Conservation (phyloP, 2,329 filamentous ascomycete species). For the Fusarium beomiforme region DNA sequence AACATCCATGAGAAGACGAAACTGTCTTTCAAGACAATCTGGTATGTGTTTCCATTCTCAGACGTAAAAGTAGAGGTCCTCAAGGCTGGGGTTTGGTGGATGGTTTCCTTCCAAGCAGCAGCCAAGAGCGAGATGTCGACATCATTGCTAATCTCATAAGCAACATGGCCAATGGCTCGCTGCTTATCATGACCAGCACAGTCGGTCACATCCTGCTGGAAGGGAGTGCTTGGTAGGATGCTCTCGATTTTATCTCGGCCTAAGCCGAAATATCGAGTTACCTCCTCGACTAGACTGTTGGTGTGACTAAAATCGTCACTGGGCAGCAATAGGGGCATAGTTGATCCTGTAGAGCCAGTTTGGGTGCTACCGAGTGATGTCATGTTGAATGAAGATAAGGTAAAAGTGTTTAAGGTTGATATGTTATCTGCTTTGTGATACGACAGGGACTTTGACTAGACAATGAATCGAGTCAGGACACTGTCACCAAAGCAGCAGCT, state of each 20-base stretch:
- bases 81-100: background rate
- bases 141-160: background rate
- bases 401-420: background rate
- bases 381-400: background rate
- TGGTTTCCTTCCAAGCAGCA: slow-evolving; percentile 8
- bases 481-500: background rate
- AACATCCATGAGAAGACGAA: slow-evolving; percentile 17
- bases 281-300: background rate
- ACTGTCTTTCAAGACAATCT: background rate
- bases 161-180: background rate
- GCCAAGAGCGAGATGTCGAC: background rate
- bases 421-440: background rate
- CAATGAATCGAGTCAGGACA: background rate
- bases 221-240: background rate
- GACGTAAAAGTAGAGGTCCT: background rate
- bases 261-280: background rate
- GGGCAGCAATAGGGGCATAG: background rate
- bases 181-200: background rate
- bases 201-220: slow-evolving; percentile 6
- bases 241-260: background rate
- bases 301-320: background rate
- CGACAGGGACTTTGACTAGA: no score
- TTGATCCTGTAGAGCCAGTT: background rate
- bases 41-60: background rate
- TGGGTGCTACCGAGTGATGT: background rate